Evolutionary conservation across 345 rosid genomes (phyloP), one percentile per base, ranked within the genome.

Genomic region (Aquilaria yunnanensis): DNA sequence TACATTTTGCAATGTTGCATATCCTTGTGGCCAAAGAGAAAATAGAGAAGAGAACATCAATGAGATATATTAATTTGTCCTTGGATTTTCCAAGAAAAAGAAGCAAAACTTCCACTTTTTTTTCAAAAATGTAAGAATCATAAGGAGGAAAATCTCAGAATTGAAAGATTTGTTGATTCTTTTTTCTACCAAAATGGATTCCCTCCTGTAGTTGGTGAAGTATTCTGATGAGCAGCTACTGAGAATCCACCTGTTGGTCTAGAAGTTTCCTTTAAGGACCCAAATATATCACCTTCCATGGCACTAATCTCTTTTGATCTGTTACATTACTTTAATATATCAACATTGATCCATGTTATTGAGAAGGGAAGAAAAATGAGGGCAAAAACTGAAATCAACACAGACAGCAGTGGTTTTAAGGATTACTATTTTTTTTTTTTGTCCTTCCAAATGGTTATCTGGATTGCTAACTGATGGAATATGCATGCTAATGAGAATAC

Each of bases 101-200:
- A 54, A 61, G 51, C 47, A 12, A 6, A 14, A 51, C 55, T 50
- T 59, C 11, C 47, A 41, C 9, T 49, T n/a, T 45, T 12, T 4
- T 32, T 11, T 56, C 41, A 23, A 2, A 34, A 23, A 57, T 29
- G 51, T 56, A 57, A 50, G 12, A 43, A 14, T 6, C 14, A 45
- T 2, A 47, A 2, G 34, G 30, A 5, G 5, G 14, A 12, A 3
- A 10, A 34, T 30, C 5, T 37, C 43, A 12, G 12, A 9, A 43
- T 8, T 14, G n/a, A 47, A 32, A 23, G 23, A 23, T 23, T 23
- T 33, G 3, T 32, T 14, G 3, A 9, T 12, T 3, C 31, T 16
- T 49, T 59, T 30, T 50, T 48, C 67, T 63, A 83, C 62, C 83
- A 84, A 63, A 86, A 88, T 5, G 89, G 93, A 61, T 88, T 86